phyloP scores from a whole-genome alignment of 2,329 filamentous ascomycete genomes.

The Ambrosiella beaveri region DNA sequence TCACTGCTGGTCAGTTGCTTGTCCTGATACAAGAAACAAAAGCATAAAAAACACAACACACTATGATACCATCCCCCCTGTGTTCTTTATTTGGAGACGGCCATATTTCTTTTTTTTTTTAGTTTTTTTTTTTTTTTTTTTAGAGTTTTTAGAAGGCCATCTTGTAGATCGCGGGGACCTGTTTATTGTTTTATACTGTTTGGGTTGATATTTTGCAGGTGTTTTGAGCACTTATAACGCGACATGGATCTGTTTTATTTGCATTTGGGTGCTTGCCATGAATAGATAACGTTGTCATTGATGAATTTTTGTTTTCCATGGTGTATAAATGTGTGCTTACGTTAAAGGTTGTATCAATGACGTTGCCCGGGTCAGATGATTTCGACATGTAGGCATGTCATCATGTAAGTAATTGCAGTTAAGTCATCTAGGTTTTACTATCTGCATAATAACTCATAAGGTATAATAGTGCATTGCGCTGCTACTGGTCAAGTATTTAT shows the following conservation, averaged over 20 bases:
- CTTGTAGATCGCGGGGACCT: not conserved
- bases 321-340: not conserved
- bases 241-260: slow-evolving; percentile 6
- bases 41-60: slow-evolving; percentile 1
- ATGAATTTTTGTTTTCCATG: not conserved
- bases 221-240: not conserved
- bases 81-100: slow-evolving; percentile 1
- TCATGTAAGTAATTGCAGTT: not conserved
- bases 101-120: not conserved
- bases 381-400: not conserved
- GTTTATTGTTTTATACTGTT: not conserved
- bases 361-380: not conserved
- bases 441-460: not conserved
- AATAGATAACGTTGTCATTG: not conserved
- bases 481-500: too few relatives aligned
- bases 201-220: not conserved
- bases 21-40: not conserved
- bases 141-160: slow-evolving; percentile 1
- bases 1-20: not conserved
- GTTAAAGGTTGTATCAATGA: too few relatives aligned
- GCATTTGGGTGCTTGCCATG: not conserved
- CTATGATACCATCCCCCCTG: slow-evolving; percentile 9
- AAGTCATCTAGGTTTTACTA: not conserved
- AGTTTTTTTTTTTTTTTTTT: too few relatives aligned
- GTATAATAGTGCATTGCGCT: not conserved